Evolutionary conservation across 257 asterid species (phyloP).

Genomic region (Penstemon eatonii): DNA sequence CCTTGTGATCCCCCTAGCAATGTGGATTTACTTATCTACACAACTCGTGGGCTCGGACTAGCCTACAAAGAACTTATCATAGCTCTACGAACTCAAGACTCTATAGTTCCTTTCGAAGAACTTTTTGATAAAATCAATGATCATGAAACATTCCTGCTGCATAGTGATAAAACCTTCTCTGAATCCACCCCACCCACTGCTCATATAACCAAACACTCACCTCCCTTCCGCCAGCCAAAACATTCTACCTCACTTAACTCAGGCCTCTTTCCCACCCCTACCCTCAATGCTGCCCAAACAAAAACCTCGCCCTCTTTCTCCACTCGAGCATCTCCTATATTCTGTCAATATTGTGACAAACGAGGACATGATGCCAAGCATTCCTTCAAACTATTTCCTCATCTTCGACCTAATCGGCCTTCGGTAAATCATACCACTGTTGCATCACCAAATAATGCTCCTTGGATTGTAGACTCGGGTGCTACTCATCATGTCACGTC

Average conservation of each 20-base stretch:
- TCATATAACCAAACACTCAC: not conserved
- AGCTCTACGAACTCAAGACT: not conserved
- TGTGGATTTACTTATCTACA: too few species aligned
- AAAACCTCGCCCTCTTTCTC: not conserved
- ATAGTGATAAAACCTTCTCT: not conserved
- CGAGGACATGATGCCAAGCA: conserved; percentile 10
- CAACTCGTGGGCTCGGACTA: too few species aligned
- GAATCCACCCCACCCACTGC: not conserved
- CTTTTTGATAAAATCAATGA: conserved; percentile 2
- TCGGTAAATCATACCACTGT: not conserved
- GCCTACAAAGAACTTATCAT: not conserved
- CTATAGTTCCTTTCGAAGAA: not conserved
- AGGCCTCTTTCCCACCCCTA: not conserved
- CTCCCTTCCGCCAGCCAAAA: not conserved
- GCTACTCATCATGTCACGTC: too few species aligned
- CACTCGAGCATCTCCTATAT: not conserved
- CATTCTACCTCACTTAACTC: not conserved
- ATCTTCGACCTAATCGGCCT: not conserved
- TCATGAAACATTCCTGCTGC: not conserved
- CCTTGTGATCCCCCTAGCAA: too few species aligned
- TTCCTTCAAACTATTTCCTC: too few species aligned
- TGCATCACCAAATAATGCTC: not conserved
- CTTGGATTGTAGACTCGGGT: too few species aligned
- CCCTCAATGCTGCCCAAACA: not conserved
- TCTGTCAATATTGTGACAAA: not conserved